Conservation (phyloP, 805 yeast genomes). For the Ogataea haglerorum region DNA sequence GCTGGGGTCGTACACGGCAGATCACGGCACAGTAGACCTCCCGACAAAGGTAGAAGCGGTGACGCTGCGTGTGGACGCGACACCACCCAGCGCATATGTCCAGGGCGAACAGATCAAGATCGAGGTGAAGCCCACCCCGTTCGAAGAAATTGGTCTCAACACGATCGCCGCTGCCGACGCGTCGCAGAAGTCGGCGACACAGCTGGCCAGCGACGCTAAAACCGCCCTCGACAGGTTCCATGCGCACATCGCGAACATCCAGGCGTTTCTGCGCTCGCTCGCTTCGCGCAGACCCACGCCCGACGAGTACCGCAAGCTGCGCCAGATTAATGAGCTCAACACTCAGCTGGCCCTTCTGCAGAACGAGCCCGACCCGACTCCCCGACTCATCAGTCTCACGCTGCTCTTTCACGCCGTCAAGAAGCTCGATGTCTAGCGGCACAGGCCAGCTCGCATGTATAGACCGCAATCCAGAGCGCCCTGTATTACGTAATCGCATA, state of each 20-base stretch:
- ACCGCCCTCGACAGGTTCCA: neutral
- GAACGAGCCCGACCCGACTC: neutral
- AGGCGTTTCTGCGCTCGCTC: neutral
- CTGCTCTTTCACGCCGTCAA: slow-evolving; percentile 11
- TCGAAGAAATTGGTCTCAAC: slow-evolving; percentile 16
- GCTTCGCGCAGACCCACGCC: neutral
- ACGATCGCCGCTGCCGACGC: slow-evolving; percentile 10
- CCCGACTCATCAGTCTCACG: slow-evolving; percentile 12
- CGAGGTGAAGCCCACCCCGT: slow-evolving; percentile 14
- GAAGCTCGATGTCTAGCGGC: slow-evolving; percentile 9
- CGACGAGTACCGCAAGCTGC: slow-evolving; percentile 2
- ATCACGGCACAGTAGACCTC: neutral
- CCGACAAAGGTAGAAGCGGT: neutral
- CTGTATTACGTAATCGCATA: neutral
- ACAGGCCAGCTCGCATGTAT: too few species aligned
- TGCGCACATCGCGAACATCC: neutral
- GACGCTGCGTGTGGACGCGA: neutral
- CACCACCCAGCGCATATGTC: neutral
- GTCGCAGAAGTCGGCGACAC: slow-evolving; percentile 2
- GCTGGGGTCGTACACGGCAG: slow-evolving; percentile 23
- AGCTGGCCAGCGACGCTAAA: neutral
- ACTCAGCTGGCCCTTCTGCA: slow-evolving; percentile 1
- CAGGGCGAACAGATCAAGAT: neutral
- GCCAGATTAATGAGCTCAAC: slow-evolving; percentile 3
- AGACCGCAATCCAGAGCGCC: neutral